phyloP scores from a whole-genome alignment of 805 yeast species.

The Zygosaccharomyces rouxii region DNA sequence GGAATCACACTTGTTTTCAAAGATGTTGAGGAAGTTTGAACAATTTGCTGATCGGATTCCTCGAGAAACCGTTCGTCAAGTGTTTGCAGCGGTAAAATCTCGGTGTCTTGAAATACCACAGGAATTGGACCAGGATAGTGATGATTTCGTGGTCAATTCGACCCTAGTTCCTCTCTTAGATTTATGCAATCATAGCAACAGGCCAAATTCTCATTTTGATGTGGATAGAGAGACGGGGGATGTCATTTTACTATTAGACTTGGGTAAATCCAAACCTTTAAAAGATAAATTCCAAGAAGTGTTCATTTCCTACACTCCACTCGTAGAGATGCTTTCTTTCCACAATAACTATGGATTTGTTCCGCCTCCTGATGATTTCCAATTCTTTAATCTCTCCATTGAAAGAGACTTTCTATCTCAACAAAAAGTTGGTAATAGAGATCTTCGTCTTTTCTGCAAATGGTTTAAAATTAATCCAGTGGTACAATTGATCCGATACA shows the following conservation, averaged over 20 bases:
- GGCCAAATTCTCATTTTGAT: constrained; percentile 56
- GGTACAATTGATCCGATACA: constrained; percentile 36
- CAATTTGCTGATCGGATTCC: constrained; percentile 1
- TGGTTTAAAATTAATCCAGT: constrained; percentile 40
- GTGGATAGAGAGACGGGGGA: constrained; percentile 45
- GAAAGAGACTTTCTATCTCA: constrained; percentile 17
- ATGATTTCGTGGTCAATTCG: constrained; percentile 45
- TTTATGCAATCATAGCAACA: constrained; percentile 57
- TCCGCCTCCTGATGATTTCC: constrained; percentile 30
- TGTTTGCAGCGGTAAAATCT: constrained; percentile 49
- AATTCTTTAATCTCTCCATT: constrained; percentile 18
- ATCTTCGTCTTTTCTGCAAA: constrained; percentile 31
- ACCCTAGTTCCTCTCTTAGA: constrained; percentile 65
- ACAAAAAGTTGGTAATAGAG: constrained; percentile 1
- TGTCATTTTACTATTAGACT: constrained; percentile 38
- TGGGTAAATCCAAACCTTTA: constrained; percentile 4
- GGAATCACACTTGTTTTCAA: neutral
- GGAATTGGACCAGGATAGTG: constrained; percentile 25
- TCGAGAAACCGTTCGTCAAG: constrained; percentile 12
- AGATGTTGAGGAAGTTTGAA: constrained; percentile 1
- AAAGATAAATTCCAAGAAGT: constrained; percentile 33
- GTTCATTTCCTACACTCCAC: constrained; percentile 43
- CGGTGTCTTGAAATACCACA: constrained; percentile 64
- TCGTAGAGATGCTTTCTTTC: constrained; percentile 41
- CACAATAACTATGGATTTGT: constrained; percentile 45